Evolutionary conservation across 805 yeast species (phyloP), one percentile per base, ranked within the genome.

Genomic region (Candida germanica): DNA sequence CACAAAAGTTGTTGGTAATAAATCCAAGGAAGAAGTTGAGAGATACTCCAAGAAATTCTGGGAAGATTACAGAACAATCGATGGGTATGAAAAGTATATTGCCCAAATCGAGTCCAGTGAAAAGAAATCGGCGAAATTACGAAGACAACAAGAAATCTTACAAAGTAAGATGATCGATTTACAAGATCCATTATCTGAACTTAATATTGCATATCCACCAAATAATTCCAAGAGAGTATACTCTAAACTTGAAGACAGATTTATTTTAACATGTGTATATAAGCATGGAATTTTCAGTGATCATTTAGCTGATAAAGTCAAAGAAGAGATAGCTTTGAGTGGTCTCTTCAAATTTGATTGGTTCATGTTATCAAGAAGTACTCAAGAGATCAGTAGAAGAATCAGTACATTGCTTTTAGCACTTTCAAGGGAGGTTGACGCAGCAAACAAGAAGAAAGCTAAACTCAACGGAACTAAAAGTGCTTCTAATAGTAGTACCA

Each of bases 151-250:
- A 41, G 67, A 63, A 33, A 59, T 81, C 7, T 60, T 84, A 24
- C 68, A 66, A 2, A 59, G 56, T 21, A 83, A 83, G 47, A 59
- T 83, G 45, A 68, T 68, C 30, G 73, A 68, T 36, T 64, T 70
- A 27, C 64, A 66, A n/a, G 75, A 72, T 39, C 88, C 89, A 0
- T 53, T 83, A 15, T 78, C 78, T 29, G 79, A 81, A 28, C 59
- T 85, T 56, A 60, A 59, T 3, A 79, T 85, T 16, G 83, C 76
- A 36, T 85, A 83, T 42, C 91, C 93, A 0, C 89, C 89, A n/a
- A 84, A 83, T 52, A 84, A 83, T 53, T 83, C 93, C 9, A 83
- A 84, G 50, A 64, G 88, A 47, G 71, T 83, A 6, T 85, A 82
- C 49, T 77, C 85, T 6, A 75, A 76, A 21, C 56, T 71, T 0